These are phyloP conservation scores for Lentinula novae-zelandiae DNA, from an alignment of 1,284 basidiomycete genomes.

Conservation along the genomic window DNA sequence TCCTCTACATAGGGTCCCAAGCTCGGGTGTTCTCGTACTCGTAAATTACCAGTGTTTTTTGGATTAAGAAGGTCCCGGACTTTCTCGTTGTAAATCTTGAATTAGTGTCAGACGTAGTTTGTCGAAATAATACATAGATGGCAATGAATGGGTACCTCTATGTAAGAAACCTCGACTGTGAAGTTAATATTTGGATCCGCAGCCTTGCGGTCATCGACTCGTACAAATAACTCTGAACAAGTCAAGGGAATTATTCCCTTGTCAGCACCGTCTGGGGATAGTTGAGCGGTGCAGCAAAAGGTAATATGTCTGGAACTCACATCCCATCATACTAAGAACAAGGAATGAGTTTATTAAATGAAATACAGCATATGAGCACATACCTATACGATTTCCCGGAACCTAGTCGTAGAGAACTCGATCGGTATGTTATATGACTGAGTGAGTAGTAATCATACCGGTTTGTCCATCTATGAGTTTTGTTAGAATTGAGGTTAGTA, in stretches of 20 bases:
- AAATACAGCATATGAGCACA: slow-evolving; percentile 22
- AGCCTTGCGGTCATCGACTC: slow-evolving; percentile 68
- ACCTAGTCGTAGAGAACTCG: slow-evolving; percentile 38
- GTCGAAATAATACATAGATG: neutral
- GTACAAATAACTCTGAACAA: slow-evolving; percentile 87
- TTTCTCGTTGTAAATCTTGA: slow-evolving; percentile 96
- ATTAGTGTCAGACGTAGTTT: neutral
- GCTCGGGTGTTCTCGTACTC: slow-evolving; percentile 95
- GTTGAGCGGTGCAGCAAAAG: slow-evolving; percentile 15
- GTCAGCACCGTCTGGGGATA: slow-evolving; percentile 78
- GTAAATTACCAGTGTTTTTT: slow-evolving; percentile 93
- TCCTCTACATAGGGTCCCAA: slow-evolving; percentile 97
- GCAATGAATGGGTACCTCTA: slow-evolving; percentile 56
- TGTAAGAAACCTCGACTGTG: slow-evolving; percentile 96
- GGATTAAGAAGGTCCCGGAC: slow-evolving; percentile 96
- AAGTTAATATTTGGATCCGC: slow-evolving; percentile 74
- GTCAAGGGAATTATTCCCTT: slow-evolving; percentile 98
- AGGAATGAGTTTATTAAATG: slow-evolving; percentile 1
- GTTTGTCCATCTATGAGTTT: slow-evolving; percentile 73
- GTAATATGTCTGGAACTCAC: slow-evolving; percentile 48
- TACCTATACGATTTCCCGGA: slow-evolving; percentile 89
- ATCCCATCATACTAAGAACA: slow-evolving; percentile 92
- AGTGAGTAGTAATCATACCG: slow-evolving; percentile 44
- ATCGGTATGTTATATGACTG: neutral
- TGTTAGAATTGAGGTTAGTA: slow-evolving; percentile 4